A percentile compares a stretch with the other conserved stretches of the same genome.
Evolutionary conservation across 1,284 basidiomycete genomes (phyloP).

Genomic region (Malassezia yamatoensis): DNA sequence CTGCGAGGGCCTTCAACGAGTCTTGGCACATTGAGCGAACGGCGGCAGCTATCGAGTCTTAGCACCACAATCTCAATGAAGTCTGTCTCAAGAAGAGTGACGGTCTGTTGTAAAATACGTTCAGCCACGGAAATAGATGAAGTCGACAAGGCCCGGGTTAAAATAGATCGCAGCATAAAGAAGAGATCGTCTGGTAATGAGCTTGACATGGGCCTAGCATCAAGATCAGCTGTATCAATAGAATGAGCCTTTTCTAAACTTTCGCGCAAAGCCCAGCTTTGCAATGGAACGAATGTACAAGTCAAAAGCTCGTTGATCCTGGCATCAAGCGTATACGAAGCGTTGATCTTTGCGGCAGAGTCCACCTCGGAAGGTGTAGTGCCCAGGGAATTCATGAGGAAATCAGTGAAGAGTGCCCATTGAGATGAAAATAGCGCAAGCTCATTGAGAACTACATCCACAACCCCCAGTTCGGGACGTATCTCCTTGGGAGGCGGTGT

Average conservation of each 20-base stretch:
- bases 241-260: slow-evolving; percentile 68
- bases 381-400: slow-evolving; percentile 52
- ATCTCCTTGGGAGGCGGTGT: slow-evolving; percentile 36
- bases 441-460: slow-evolving; percentile 78
- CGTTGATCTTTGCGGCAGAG: background rate
- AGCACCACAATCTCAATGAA: slow-evolving; percentile 39
- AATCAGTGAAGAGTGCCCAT: slow-evolving; percentile 83
- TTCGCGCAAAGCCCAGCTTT: slow-evolving; percentile 80
- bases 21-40: slow-evolving; percentile 28
- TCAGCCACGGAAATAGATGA: slow-evolving; percentile 23
- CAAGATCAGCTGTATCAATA: slow-evolving; percentile 23
- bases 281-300: slow-evolving; percentile 74
- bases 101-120: slow-evolving; percentile 21
- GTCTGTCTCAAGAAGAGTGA: slow-evolving; percentile 32
- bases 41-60: slow-evolving; percentile 38
- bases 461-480: slow-evolving; percentile 63
- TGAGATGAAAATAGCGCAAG: slow-evolving; percentile 75
- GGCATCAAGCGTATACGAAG: slow-evolving; percentile 58
- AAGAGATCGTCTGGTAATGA: slow-evolving; percentile 45
- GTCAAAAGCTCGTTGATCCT: slow-evolving; percentile 49
- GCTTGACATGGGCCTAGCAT: slow-evolving; percentile 27
- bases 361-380: background rate
- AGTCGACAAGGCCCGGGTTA: slow-evolving; percentile 34
- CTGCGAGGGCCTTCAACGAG: slow-evolving; percentile 43
- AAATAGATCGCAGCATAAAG: slow-evolving; percentile 38